phyloP scores from a whole-genome alignment of 75 land plant genomes.

The Picea glauca region DNA sequence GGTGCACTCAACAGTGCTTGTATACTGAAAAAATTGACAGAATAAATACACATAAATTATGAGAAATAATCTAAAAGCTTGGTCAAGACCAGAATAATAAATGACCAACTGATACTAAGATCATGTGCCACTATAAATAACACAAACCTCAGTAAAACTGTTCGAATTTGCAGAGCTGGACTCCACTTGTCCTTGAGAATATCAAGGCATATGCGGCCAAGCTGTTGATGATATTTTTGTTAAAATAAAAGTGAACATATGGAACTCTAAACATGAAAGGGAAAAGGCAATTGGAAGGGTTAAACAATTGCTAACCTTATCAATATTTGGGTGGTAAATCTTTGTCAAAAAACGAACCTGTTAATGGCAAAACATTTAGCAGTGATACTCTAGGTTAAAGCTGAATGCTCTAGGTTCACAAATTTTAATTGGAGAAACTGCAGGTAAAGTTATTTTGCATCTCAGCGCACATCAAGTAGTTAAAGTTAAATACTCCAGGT shows the following conservation, averaged over 20 bases:
- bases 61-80: neutral
- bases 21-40: constrained; percentile 48
- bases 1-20: constrained; percentile 97
- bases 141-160: constrained; percentile 75
- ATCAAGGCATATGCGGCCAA: constrained; percentile 95
- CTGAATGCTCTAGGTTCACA: neutral
- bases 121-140: neutral
- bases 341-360: constrained; percentile 95
- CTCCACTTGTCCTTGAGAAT: constrained; percentile 99
- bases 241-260: neutral
- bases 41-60: neutral
- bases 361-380: neutral
- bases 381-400: neutral
- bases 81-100: neutral
- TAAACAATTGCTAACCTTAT: constrained; percentile 53
- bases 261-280: neutral
- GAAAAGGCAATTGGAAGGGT: neutral
- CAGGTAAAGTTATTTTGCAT: no score
- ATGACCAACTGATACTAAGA: neutral
- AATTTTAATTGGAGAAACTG: no score
- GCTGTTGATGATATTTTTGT: constrained; percentile 34
- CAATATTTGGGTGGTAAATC: constrained; percentile 97
- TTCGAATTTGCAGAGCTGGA: constrained; percentile 94
- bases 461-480: no score
- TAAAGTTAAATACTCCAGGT: neutral